Conservation (phyloP, 768 basidiomycete species). For the Asterophora parasitica region DNA sequence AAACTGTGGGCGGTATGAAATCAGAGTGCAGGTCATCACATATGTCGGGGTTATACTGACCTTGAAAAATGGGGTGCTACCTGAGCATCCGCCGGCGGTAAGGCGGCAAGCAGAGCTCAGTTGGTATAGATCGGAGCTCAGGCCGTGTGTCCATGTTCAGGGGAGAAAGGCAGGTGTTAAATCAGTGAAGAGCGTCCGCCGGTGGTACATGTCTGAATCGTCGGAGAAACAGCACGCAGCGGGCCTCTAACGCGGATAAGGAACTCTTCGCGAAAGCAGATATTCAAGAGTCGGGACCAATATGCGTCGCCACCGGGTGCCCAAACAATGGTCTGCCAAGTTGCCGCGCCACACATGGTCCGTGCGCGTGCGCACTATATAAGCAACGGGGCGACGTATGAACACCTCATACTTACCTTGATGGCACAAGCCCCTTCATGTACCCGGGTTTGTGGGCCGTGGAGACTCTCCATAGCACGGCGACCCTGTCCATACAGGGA, state of each 20-base stretch:
- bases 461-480: constrained; percentile 63
- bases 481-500: constrained; percentile 66
- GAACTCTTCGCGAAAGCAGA: too few relatives aligned
- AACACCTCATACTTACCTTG: constrained; percentile 56
- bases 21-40: background rate
- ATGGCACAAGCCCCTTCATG: constrained; percentile 54
- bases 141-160: too few relatives aligned
- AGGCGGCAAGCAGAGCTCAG: too few relatives aligned
- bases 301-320: too few relatives aligned
- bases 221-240: too few relatives aligned
- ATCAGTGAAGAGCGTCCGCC: too few relatives aligned
- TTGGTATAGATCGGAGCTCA: too few relatives aligned
- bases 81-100: background rate
- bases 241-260: too few relatives aligned
- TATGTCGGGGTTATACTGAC: background rate
- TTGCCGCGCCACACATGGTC: constrained; percentile 26
- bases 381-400: constrained; percentile 4
- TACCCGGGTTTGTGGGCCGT: constrained; percentile 52
- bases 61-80: background rate
- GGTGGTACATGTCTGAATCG: too few relatives aligned
- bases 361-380: constrained; percentile 35
- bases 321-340: too few relatives aligned
- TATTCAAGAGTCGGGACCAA: too few relatives aligned
- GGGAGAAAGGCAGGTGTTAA: too few relatives aligned
- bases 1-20: background rate